Conservation (phyloP, 179 eudicot genomes). For the Spinacia oleracea region DNA sequence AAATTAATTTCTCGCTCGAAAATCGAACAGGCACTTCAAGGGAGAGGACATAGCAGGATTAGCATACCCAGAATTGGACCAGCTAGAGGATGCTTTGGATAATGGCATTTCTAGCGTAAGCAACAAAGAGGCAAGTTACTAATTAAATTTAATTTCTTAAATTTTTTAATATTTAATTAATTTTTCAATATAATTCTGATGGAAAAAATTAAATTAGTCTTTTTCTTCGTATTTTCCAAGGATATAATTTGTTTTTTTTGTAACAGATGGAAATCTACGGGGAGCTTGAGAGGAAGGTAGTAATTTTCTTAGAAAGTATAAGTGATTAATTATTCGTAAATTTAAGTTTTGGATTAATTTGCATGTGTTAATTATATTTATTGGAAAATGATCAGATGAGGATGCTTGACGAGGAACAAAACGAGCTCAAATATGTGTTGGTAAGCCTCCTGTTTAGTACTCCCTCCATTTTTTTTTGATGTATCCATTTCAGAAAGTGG, state of each 20-base stretch:
- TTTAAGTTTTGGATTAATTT: neutral
- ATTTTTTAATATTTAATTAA: neutral
- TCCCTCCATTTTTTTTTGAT: neutral
- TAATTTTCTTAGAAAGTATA: too few species aligned
- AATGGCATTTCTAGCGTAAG: conserved; percentile 53
- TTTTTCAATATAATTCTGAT: neutral
- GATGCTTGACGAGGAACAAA: conserved; percentile 58
- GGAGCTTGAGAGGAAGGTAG: conserved; percentile 46
- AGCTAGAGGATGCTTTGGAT: conserved; percentile 60
- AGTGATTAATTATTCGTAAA: neutral
- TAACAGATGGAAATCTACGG: conserved; percentile 46
- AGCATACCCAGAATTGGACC: conserved; percentile 44
- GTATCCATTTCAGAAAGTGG: too few species aligned
- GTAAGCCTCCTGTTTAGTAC: conserved; percentile 38
- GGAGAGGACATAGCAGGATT: conserved; percentile 5
- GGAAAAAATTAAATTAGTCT: too few species aligned
- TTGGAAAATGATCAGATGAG: conserved; percentile 28
- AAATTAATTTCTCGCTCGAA: neutral
- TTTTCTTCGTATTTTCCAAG: too few species aligned
- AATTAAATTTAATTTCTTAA: neutral
- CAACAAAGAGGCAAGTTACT: conserved; percentile 47
- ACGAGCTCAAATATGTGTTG: conserved; percentile 46
- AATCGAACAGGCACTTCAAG: conserved; percentile 5
- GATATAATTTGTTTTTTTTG: neutral
- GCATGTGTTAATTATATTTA: neutral